Base-by-base conservation (phyloP, 2,329 filamentous ascomycete species). In the Pseudogymnoascus sp. region DNA sequence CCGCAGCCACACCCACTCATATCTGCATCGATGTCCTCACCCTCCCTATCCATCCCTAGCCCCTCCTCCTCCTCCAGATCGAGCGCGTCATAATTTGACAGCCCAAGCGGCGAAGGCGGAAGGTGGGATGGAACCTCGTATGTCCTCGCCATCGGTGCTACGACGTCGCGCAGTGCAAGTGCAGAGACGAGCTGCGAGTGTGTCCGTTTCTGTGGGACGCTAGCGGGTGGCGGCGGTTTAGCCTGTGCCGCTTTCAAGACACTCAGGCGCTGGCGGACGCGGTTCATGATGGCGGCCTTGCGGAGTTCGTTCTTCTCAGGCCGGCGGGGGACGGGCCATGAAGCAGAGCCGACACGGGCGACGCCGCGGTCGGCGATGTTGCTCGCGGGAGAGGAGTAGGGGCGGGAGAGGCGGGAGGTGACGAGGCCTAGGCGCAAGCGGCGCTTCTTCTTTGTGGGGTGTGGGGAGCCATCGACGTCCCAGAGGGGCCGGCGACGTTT, bases 361-460 rank as follows among this genome's bases (percentile, higher is more conserved):
- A 71, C 68, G 38, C 73, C 85, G 25, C 86, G 82, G 72, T 87
- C 84, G 61, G 87, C 79, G 63, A 90, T 89, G 69, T 90, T 87
- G 46, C 87, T 86, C 2, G 88, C 85, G 0, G 88, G 88, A 28
- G 83, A 78, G 0, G 87, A 89, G 73, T 85, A 91, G 1, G 88
- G 87, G 59, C 80, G 82, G 8, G 87, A 90, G 0, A 91, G 83
- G 6, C 87, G 82, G 18, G 87, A 90, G 1, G 89, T 91, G 70
- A 90, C 84, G 46, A 90, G 79, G 18, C 82, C 75, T 2, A 84
- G 76, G 0, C 86, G 81, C 3, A 90, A 75, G 3, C 88, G 81
- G 23, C 88, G 83, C 74, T 90, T 91, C 78, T 91, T 91, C 59
- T 72, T 67, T 10, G 70, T 68, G 56, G 67, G 68, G 50, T 69